Conservation (phyloP, 768 basidiomycete species). For the Boletellus sp. region DNA sequence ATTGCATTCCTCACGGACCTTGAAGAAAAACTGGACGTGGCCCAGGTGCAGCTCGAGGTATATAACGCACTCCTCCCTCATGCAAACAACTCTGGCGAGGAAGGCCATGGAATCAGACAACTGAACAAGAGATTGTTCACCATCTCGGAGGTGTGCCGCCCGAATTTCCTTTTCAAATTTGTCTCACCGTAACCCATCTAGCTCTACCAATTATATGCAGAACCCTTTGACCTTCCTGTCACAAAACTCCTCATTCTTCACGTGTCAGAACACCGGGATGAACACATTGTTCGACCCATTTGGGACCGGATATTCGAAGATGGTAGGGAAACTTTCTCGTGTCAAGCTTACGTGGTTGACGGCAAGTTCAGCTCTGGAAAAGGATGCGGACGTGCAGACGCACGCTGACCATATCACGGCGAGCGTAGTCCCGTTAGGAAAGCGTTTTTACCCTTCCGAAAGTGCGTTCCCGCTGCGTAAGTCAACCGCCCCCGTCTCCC, state of each 20-base stretch:
- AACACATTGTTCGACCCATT: constrained; percentile 72
- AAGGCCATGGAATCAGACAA: constrained; percentile 58
- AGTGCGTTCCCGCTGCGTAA: constrained; percentile 84
- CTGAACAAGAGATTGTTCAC: constrained; percentile 62
- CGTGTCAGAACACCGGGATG: constrained; percentile 90
- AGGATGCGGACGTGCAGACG: constrained; percentile 49
- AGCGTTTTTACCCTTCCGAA: constrained; percentile 88
- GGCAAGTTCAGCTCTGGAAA: constrained; percentile 44
- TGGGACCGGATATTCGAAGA: constrained; percentile 88
- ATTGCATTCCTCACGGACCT: constrained; percentile 92
- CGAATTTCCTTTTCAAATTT: not conserved
- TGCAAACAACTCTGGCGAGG: constrained; percentile 55
- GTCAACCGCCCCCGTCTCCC: constrained; percentile 23
- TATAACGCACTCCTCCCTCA: constrained; percentile 64
- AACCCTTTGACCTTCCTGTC: constrained; percentile 77
- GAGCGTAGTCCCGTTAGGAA: constrained; percentile 68
- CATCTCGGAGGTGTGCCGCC: constrained; percentile 71
- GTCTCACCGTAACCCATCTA: constrained; percentile 31
- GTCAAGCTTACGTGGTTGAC: constrained; percentile 5
- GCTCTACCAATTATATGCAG: constrained; percentile 87
- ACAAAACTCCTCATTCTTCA: constrained; percentile 89
- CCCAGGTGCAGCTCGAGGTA: constrained; percentile 94
- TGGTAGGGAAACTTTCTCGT: constrained; percentile 43
- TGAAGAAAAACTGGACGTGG: constrained; percentile 96
- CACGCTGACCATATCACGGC: constrained; percentile 62